A percentile compares a stretch with the other conserved stretches of the same genome.
Conservation (phyloP, 2,329 filamentous ascomycete species). For the Bipolaris gigantea region DNA sequence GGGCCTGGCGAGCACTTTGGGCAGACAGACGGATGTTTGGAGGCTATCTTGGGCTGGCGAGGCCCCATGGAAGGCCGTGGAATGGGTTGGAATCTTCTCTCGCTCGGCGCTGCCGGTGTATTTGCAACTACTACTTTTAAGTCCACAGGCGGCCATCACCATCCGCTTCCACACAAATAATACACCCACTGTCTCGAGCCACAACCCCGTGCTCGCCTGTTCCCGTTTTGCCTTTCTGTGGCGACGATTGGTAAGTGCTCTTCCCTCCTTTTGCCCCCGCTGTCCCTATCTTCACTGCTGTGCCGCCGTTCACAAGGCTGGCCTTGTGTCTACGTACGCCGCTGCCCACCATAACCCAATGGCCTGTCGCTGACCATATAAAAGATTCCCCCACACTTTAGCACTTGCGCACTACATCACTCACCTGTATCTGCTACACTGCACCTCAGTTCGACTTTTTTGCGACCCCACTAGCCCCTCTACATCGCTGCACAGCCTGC, state of each 20-base stretch:
- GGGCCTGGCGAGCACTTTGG: background rate
- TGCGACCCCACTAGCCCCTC: conserved; percentile 33
- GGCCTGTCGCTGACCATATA: conserved; percentile 23
- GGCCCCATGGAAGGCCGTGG: conserved; percentile 38
- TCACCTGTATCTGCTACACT: conserved; percentile 9
- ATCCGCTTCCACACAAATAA: conserved; percentile 17
- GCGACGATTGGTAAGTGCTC: conserved; percentile 26
- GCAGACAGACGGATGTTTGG: conserved; percentile 4
- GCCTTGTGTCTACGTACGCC: conserved; percentile 12
- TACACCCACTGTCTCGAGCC: conserved; percentile 16
- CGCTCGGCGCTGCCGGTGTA: conserved; percentile 39
- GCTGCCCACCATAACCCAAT: conserved; percentile 15
- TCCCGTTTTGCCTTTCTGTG: conserved; percentile 4
- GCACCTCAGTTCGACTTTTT: conserved; percentile 23
- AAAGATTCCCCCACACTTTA: conserved; percentile 3
- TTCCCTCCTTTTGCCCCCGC: conserved; percentile 6
- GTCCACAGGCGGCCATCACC: conserved; percentile 27
- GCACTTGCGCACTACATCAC: conserved; percentile 9
- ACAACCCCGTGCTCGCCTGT: conserved; percentile 7
- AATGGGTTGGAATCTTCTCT: conserved; percentile 42
- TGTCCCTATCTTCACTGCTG: conserved; percentile 7
- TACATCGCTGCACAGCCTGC: conserved; percentile 11
- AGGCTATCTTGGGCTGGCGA: conserved; percentile 30
- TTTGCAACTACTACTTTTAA: conserved; percentile 41
- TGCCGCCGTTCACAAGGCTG: conserved; percentile 22